Conservation (phyloP, 164 flowering plant genomes). For the Macadamia tetraphylla region DNA sequence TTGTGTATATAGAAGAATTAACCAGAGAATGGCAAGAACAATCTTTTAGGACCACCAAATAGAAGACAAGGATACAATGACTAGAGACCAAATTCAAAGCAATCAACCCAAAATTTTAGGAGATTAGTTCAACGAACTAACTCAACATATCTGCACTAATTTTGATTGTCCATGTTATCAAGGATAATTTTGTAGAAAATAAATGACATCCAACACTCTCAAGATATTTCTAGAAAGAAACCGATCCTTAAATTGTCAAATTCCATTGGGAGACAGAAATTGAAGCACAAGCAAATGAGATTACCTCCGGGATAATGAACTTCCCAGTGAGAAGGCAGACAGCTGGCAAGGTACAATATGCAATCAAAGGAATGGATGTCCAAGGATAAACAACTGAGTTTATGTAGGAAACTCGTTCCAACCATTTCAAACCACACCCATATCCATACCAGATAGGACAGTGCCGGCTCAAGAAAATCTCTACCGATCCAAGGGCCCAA, state of each 20-base stretch:
- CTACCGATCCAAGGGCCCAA: constrained; percentile 83
- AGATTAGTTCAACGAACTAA: background rate
- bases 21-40: no score
- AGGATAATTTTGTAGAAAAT: background rate
- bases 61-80: background rate
- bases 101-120: background rate
- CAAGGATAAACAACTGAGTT: constrained; percentile 70
- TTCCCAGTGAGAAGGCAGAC: constrained; percentile 69
- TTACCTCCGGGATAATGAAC: constrained; percentile 80
- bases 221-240: background rate
- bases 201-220: background rate
- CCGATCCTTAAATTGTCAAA: background rate
- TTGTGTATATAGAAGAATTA: no score
- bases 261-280: background rate
- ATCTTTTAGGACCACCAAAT: background rate
- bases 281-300: background rate
- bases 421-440: constrained; percentile 58
- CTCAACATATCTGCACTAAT: background rate
- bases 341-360: constrained; percentile 70
- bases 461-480: constrained; percentile 63
- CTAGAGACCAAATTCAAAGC: background rate
- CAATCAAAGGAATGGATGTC: constrained; percentile 68
- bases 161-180: background rate
- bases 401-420: constrained; percentile 67
- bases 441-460: constrained; percentile 86